Evolutionary conservation across 495 filamentous ascomycete species (phyloP).

Genomic region (Aspergillus nanangensis): DNA sequence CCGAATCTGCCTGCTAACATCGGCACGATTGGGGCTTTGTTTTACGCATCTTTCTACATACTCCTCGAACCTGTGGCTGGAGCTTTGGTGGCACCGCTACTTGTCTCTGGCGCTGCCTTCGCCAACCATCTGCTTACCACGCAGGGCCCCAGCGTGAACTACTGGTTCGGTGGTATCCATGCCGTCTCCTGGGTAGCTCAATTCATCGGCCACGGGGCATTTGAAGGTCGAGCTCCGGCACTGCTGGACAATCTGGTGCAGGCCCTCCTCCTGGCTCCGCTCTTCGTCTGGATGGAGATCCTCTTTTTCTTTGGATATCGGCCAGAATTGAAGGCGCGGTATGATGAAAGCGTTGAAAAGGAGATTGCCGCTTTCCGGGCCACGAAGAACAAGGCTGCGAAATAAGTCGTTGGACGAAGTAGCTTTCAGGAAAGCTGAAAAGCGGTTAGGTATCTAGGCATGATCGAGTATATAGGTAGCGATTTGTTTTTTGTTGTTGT

Average conservation of each 20-base stretch:
- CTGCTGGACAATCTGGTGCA: constrained; percentile 87
- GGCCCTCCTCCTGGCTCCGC: constrained; percentile 89
- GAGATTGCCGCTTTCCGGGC: constrained; percentile 48
- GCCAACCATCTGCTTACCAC: constrained; percentile 68
- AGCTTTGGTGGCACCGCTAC: constrained; percentile 62
- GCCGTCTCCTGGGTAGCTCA: constrained; percentile 79
- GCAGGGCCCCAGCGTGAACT: constrained; percentile 63
- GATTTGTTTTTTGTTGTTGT: neutral
- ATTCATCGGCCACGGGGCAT: constrained; percentile 87
- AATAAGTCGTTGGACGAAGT: neutral
- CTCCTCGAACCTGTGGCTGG: constrained; percentile 94
- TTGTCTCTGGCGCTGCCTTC: constrained; percentile 67
- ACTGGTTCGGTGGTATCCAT: constrained; percentile 63
- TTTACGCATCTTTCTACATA: constrained; percentile 78
- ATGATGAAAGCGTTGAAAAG: constrained; percentile 67
- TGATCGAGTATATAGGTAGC: neutral
- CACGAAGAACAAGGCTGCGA: constrained; percentile 13
- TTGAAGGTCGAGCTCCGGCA: constrained; percentile 84
- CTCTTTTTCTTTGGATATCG: constrained; percentile 90
- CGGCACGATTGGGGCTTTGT: constrained; percentile 66
- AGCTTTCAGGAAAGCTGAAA: too few species aligned
- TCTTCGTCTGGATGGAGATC: constrained; percentile 97
- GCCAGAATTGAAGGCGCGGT: constrained; percentile 73
- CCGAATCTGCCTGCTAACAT: constrained; percentile 77
- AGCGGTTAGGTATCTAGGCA: too few species aligned